phyloP scores from a whole-genome alignment of 2,329 filamentous ascomycete species.

The Xylaria sp. region DNA sequence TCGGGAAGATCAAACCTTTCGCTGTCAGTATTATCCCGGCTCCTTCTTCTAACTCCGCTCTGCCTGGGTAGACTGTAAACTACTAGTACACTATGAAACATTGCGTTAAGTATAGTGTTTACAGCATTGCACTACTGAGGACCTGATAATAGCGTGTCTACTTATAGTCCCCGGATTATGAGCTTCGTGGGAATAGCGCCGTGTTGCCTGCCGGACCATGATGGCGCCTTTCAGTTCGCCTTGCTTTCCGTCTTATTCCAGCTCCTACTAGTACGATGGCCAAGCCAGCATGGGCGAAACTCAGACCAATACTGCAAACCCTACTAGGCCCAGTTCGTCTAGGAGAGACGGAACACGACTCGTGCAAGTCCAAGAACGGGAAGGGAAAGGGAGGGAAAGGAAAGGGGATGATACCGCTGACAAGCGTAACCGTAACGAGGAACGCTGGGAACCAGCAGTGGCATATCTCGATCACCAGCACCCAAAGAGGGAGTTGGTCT shows the following conservation, averaged over 20 bases:
- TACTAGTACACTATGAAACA: conserved; percentile 21
- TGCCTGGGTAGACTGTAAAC: background rate
- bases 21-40: conserved; percentile 12
- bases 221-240: background rate
- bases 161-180: conserved; percentile 5
- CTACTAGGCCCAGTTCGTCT: background rate
- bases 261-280: background rate
- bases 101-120: conserved; percentile 10
- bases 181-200: conserved; percentile 15
- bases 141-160: background rate
- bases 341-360: background rate
- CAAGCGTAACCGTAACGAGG: background rate
- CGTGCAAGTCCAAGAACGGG: background rate
- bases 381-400: background rate
- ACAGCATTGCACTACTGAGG: background rate
- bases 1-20: conserved; percentile 32
- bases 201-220: conserved; percentile 28
- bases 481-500: conserved; percentile 12
- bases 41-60: conserved; percentile 24
- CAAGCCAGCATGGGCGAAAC: background rate
- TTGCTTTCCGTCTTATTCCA: background rate
- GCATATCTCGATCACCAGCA: conserved; percentile 18
- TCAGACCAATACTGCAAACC: background rate
- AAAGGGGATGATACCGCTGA: background rate
- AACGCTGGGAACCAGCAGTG: background rate